Percentiles rank a stretch among this genome's conserved stretches.
Conservation (phyloP, 805 yeast species). For the Metschnikowia vanudenii region DNA sequence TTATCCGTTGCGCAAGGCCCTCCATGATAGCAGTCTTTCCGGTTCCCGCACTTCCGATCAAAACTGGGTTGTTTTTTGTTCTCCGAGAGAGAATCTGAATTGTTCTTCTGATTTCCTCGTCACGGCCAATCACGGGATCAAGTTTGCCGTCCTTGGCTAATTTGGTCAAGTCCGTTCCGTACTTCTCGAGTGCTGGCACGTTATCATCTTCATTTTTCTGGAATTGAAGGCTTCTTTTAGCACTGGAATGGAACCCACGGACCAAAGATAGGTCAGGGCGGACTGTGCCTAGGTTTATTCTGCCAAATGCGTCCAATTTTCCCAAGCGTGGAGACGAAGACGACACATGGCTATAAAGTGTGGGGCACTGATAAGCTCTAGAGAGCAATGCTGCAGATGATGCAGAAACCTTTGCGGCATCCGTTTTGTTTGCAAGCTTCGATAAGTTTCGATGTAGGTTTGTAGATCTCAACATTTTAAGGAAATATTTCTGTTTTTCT, state of each 20-base stretch:
- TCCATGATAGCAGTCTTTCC: slow-evolving; percentile 98
- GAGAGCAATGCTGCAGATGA: not conserved
- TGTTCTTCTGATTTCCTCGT: slow-evolving; percentile 90
- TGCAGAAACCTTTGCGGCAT: not conserved
- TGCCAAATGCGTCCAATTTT: not conserved
- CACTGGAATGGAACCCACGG: slow-evolving; percentile 23
- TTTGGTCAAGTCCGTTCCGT: slow-evolving; percentile 81
- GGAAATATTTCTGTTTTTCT: not conserved
- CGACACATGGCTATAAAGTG: slow-evolving; percentile 1
- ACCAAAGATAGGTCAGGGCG: not conserved
- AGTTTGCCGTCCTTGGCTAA: slow-evolving; percentile 86
- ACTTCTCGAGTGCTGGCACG: slow-evolving; percentile 74
- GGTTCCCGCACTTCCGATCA: slow-evolving; percentile 96
- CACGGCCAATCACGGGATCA: slow-evolving; percentile 97
- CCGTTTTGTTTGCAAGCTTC: not conserved
- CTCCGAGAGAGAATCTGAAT: slow-evolving; percentile 89
- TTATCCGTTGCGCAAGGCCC: slow-evolving; percentile 91
- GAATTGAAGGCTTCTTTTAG: slow-evolving; percentile 30
- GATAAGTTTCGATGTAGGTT: slow-evolving; percentile 4
- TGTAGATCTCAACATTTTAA: slow-evolving; percentile 8
- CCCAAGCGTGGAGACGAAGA: not conserved
- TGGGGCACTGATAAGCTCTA: not conserved
- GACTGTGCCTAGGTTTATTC: not conserved
- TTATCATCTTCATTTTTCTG: slow-evolving; percentile 47
- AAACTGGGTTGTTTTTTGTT: slow-evolving; percentile 92